A percentile compares a stretch with the other conserved stretches of the same genome.
Evolutionary conservation across 2,329 filamentous ascomycete species (phyloP).

Genomic region (Nakataea oryzae): DNA sequence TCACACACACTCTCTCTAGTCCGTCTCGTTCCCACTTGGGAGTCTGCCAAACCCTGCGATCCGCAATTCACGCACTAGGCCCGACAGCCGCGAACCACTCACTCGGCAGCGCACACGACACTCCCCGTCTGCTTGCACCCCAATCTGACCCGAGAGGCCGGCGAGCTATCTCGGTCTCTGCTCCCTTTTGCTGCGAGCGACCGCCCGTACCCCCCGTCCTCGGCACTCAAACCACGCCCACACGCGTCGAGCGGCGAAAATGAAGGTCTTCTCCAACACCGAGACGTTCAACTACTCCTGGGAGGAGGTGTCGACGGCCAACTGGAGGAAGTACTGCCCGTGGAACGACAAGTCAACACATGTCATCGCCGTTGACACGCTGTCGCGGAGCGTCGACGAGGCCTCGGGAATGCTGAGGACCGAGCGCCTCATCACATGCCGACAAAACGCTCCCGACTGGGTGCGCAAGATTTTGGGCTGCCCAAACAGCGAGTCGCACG

Average conservation of each 20-base stretch:
- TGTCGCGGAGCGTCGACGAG: slow-evolving; percentile 56
- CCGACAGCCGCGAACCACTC: background rate
- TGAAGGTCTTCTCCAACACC: slow-evolving; percentile 92
- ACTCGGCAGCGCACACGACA: background rate
- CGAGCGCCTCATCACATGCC: slow-evolving; percentile 52
- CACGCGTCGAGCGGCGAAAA: slow-evolving; percentile 25
- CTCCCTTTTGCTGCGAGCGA: background rate
- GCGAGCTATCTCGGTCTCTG: background rate
- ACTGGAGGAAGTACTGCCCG: slow-evolving; percentile 97
- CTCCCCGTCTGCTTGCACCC: too few relatives aligned
- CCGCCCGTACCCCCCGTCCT: background rate
- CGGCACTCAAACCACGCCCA: background rate
- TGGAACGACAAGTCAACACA: slow-evolving; percentile 99
- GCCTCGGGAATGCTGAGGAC: slow-evolving; percentile 50
- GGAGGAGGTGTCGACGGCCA: slow-evolving; percentile 94
- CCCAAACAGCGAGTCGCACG: slow-evolving; percentile 65
- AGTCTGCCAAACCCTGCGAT: too few relatives aligned
- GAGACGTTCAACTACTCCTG: slow-evolving; percentile 96
- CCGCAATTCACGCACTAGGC: background rate
- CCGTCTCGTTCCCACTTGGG: background rate
- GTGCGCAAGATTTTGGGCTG: slow-evolving; percentile 66
- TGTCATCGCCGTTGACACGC: slow-evolving; percentile 88
- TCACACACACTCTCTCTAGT: background rate
- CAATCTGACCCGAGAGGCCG: background rate
- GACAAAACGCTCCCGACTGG: slow-evolving; percentile 63